Base-by-base conservation (phyloP, 768 basidiomycete genomes). In the Xerocomus brunneocitrinus region DNA sequence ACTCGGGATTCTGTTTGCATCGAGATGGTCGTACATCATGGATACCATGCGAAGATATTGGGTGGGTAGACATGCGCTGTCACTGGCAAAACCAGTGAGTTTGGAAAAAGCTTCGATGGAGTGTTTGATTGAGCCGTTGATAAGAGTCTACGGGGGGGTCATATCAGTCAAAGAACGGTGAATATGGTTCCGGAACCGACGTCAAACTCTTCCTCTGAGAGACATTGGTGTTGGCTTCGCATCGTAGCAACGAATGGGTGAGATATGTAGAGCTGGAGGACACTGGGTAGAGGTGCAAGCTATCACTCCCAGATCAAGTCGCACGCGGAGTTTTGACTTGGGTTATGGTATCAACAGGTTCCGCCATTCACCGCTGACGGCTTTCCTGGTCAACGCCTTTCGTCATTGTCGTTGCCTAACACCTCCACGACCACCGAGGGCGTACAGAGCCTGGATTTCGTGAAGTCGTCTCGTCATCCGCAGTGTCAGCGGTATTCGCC, bases 31-130 rank as follows among this genome's bases (percentile, higher is more conserved):
- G 42, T 58, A 69, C 48, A 67, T 51, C 22, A 59, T 36, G 34
- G 61, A 46, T 8, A 65, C 19, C 32, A 69, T 56, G 32, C 53
- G 59, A 27, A 62, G 52, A 43, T 61, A 67, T 47, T 69, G 67
- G 7, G 28, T 16, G 0, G 62, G 56, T 13, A 45, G 16, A n/a
- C 65, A 65, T 49, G 52, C 14, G 5, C 41, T 27, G 27, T 52
- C 50, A 31, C 41, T 38, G n/a, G 62, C 55, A 25, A 57, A 56
- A 14, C 50, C 42, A 28, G 55, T 47, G 9, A 68, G 58, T 27
- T 47, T 49, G 36, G 47, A 39, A 19, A 66, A 54, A 2, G 57
- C 43, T 22, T 58, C 47, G 14, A 58, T 39, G 22, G 64, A 57
- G 3, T 56, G 36, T 25, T 49, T 44, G 36, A 53, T 50, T 12